Base-by-base conservation (phyloP, 306 rosid species). In the Cyclanthera cordifolia region DNA sequence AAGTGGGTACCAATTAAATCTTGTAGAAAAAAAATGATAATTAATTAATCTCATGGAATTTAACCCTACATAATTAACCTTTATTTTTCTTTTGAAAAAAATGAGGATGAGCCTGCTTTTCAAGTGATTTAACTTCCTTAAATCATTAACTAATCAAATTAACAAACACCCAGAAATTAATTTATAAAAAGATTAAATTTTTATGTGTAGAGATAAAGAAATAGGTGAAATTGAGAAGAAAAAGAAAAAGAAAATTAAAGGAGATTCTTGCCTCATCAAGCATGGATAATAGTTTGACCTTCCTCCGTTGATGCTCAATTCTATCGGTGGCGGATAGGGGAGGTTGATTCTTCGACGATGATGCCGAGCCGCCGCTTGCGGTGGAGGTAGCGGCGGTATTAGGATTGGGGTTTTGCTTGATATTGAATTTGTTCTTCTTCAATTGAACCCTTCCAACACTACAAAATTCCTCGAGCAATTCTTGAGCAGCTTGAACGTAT, bases 271-370 rank as follows among this genome's bases (percentile, higher is more conserved):
- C 75, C 75, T 72, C 75, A 46, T 72, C 75, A 72, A 72, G 75
- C 75, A 72, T 72, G 57, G 75, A 72, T 53, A 72, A 49, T 30
- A 72, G 70, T 72, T 72, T 72, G 75, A 72, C 75, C 75, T 72
- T 72, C 30, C 75, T 72, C 58, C 75, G 34, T 7, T 72, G 75
- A 57, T 72, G 75, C 23, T 72, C 75, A 20, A 72, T 72, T 63
- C 75, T 57, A 23, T 72, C 75, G 20, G 75, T n/a, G 8, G 75
- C 59, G 1, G 75, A 72, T 54, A 72, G 49, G 20, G 75, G 51
- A 5, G 75, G 70, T n/a, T 57, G 69, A 21, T 48, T 57, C 24
- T 59, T 72, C 1, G 75, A 58, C 2, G 75, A 48, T 0, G 69
- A 58, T 14, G 65, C 53, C 23, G 73, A 53, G 53, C 52, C 64